Evolutionary conservation across 441 rosid species (phyloP).

Genomic region (Aleurites moluccanus): DNA sequence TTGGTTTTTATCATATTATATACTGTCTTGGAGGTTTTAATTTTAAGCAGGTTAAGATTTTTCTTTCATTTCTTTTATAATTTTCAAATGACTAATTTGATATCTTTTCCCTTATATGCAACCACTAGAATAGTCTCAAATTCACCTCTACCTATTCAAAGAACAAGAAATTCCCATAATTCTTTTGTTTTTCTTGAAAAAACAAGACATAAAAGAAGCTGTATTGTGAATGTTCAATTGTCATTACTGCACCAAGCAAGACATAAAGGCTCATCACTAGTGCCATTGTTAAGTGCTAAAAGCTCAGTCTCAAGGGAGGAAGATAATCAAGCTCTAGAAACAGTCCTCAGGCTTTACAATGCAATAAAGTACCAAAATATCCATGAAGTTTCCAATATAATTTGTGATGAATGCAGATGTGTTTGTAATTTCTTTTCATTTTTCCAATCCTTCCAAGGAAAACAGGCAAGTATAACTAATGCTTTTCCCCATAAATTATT

Average conservation of each 20-base stretch:
- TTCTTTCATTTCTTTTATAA: background rate
- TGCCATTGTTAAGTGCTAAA: constrained; percentile 15
- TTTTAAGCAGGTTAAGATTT: background rate
- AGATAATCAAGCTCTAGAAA: constrained; percentile 44
- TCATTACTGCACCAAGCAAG: constrained; percentile 9
- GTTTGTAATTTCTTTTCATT: constrained; percentile 57
- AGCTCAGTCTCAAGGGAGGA: constrained; percentile 30
- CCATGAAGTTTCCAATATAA: constrained; percentile 48
- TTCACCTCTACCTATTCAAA: constrained; percentile 6
- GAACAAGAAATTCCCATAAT: constrained; percentile 12
- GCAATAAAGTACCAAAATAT: constrained; percentile 53
- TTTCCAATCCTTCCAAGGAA: constrained; percentile 58
- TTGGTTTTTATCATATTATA: background rate
- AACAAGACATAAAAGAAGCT: background rate
- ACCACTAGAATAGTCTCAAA: constrained; percentile 4
- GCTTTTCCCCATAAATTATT: no score
- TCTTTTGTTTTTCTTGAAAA: background rate
- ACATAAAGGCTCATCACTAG: background rate
- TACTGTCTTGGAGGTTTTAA: background rate
- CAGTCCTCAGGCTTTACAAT: constrained; percentile 56
- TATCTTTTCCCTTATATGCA: constrained; percentile 19
- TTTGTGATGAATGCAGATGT: constrained; percentile 72
- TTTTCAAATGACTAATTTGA: constrained; percentile 29
- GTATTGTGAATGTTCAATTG: background rate
- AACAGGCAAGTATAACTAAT: constrained; percentile 42